Conservation (phyloP, 495 filamentous ascomycete genomes). For the Penicillium lividum region DNA sequence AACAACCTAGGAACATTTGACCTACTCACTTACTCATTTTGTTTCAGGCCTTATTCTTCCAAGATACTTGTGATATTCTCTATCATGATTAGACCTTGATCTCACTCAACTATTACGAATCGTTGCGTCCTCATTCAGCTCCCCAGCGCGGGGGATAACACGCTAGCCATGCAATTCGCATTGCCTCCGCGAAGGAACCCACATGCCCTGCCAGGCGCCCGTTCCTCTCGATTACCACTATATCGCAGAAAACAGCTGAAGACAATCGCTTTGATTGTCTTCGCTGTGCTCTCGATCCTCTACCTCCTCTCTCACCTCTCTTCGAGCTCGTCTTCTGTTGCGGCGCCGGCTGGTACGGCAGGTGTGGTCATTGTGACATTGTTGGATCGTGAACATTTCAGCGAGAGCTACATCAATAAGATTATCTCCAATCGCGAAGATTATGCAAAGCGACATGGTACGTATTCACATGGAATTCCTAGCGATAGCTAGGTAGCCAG, state of each 20-base stretch:
- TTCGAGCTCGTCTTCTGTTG: slow-evolving; percentile 31
- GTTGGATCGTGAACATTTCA: slow-evolving; percentile 63
- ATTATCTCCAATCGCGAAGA: slow-evolving; percentile 80
- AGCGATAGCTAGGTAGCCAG: neutral
- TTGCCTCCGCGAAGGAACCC: slow-evolving; percentile 81
- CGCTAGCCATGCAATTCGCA: slow-evolving; percentile 80
- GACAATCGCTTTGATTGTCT: slow-evolving; percentile 55
- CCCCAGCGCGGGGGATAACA: slow-evolving; percentile 24
- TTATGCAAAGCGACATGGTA: slow-evolving; percentile 90
- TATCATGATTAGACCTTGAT: slow-evolving; percentile 28
- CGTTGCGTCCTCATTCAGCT: slow-evolving; percentile 12
- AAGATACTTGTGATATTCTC: too few species aligned
- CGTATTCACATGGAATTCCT: slow-evolving; percentile 15
- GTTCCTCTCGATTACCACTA: slow-evolving; percentile 59
- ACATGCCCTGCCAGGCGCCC: slow-evolving; percentile 61
- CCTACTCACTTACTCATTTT: slow-evolving; percentile 1
- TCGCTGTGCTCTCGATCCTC: slow-evolving; percentile 59
- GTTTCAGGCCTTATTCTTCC: neutral
- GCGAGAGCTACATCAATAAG: slow-evolving; percentile 62
- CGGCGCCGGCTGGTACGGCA: slow-evolving; percentile 67
- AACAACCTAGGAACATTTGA: slow-evolving; percentile 3
- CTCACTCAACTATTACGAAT: neutral
- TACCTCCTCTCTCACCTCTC: slow-evolving; percentile 60
- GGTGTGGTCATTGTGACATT: slow-evolving; percentile 86
- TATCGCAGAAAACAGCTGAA: slow-evolving; percentile 70